phyloP scores from a whole-genome alignment of 257 asterid species.

The Anisodus acutangulus region DNA sequence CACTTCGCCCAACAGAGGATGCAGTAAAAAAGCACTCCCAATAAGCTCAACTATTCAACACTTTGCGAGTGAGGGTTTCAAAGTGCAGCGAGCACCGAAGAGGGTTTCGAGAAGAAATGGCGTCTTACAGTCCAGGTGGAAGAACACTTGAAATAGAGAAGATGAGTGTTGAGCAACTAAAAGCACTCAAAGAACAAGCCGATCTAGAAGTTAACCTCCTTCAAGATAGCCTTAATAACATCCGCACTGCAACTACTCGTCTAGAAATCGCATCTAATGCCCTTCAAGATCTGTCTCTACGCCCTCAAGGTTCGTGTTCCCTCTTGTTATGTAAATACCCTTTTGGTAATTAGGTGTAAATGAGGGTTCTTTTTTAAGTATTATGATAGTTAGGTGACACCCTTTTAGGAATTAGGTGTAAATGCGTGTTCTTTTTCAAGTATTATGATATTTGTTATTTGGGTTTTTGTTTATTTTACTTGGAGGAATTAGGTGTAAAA shows the following conservation, averaged over 20 bases:
- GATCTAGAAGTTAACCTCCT: constrained; percentile 82
- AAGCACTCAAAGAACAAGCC: constrained; percentile 77
- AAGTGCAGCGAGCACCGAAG: not conserved
- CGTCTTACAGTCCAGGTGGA: constrained; percentile 34
- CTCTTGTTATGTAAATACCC: not conserved
- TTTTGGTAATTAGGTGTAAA: no score
- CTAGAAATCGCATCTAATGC: constrained; percentile 84
- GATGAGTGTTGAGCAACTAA: constrained; percentile 77
- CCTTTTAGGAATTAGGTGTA: no score
- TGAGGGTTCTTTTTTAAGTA: no score
- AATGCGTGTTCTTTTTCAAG: no score
- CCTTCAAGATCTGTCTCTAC: constrained; percentile 78
- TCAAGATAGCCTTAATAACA: constrained; percentile 82
- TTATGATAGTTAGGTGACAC: no score
- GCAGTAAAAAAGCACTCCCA: no score
- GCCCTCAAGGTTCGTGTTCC: constrained; percentile 63
- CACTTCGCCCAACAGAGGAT: no score
- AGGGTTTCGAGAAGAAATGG: constrained; percentile 28
- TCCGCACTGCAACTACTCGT: constrained; percentile 84
- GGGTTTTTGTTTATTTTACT: no score
- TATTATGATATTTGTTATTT: no score
- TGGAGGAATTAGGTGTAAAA: no score
- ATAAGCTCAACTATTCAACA: no score
- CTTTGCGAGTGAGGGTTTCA: no score
- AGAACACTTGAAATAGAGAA: constrained; percentile 64